Evolutionary conservation across 495 filamentous ascomycete genomes (phyloP).

Genomic region (Lasiosphaeria miniovina): DNA sequence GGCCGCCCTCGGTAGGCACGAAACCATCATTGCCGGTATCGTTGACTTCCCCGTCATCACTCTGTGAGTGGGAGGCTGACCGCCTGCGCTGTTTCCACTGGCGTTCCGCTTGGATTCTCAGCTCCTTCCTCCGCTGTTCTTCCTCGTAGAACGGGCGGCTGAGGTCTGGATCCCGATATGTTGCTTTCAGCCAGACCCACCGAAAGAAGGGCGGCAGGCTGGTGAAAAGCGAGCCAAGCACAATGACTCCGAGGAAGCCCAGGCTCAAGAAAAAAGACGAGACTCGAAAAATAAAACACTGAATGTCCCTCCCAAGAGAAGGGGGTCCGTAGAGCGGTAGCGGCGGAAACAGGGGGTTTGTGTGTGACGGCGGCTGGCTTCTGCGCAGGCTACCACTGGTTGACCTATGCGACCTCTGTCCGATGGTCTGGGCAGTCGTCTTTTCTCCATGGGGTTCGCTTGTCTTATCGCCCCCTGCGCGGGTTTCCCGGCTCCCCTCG

Average conservation of each 20-base stretch:
- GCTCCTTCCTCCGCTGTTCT: constrained; percentile 48
- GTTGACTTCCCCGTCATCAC: constrained; percentile 34
- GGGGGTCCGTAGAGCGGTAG: constrained; percentile 81
- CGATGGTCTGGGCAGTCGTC: constrained; percentile 7
- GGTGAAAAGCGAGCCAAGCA: constrained; percentile 66
- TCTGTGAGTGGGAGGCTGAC: constrained; percentile 16
- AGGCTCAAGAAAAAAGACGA: constrained; percentile 74
- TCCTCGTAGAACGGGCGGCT: constrained; percentile 69
- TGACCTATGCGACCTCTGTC: constrained; percentile 20
- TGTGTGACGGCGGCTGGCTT: constrained; percentile 59
- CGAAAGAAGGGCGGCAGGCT: constrained; percentile 51
- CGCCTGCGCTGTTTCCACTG: constrained; percentile 55
- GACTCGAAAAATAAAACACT: constrained; percentile 58
- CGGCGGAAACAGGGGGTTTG: constrained; percentile 84
- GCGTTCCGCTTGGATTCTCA: constrained; percentile 53
- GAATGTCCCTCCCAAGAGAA: constrained; percentile 57
- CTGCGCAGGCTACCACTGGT: constrained; percentile 36
- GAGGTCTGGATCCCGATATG: constrained; percentile 54
- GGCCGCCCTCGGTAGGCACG: constrained; percentile 71
- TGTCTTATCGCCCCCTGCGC: constrained; percentile 1
- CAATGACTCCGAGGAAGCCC: constrained; percentile 70
- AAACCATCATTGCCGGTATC: constrained; percentile 50
- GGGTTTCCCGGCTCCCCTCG: constrained; percentile 18
- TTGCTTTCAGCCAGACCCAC: constrained; percentile 46
- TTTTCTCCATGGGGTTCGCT: background rate